phyloP scores from a whole-genome alignment of 2,329 filamentous ascomycete genomes.

The Epichloe aotearoae region DNA sequence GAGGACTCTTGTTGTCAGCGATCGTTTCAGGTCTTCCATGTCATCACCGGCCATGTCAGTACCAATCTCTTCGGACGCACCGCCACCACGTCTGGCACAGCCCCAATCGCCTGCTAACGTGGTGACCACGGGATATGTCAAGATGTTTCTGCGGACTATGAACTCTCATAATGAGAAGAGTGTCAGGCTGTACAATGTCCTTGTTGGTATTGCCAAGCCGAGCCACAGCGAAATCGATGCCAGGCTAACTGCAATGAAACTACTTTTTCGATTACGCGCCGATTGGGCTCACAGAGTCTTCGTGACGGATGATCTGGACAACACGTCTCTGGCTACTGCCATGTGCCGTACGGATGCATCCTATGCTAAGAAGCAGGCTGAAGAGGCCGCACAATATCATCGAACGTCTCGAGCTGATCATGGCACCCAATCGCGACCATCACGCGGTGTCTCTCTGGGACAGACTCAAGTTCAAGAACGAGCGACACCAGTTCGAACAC shows the following conservation, averaged over 20 bases:
- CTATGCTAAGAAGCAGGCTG: conserved; percentile 34
- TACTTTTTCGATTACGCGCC: conserved; percentile 70
- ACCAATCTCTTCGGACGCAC: conserved; percentile 12
- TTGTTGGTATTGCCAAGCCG: conserved; percentile 51
- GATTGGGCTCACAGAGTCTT: conserved; percentile 70
- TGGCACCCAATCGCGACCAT: conserved; percentile 23
- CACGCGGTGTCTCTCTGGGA: conserved; percentile 39
- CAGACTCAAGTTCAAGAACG: conserved; percentile 33
- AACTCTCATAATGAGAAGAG: conserved; percentile 53
- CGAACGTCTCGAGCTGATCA: conserved; percentile 33
- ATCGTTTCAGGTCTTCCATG: conserved; percentile 31
- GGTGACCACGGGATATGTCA: conserved; percentile 56
- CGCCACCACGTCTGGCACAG: conserved; percentile 9
- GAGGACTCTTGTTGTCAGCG: conserved; percentile 34
- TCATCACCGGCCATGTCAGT: conserved; percentile 16
- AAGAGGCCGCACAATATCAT: conserved; percentile 34
- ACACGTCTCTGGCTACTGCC: conserved; percentile 56
- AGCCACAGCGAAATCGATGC: conserved; percentile 51
- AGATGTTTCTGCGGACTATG: conserved; percentile 64
- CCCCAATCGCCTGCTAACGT: conserved; percentile 52
- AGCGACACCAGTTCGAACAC: conserved; percentile 25
- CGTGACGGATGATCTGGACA: conserved; percentile 57
- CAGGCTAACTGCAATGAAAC: conserved; percentile 60
- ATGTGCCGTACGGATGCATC: conserved; percentile 52
- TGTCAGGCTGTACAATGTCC: conserved; percentile 43